phyloP scores from a whole-genome alignment of 2,329 filamentous ascomycete species.

The Sporothrix variecibatus region DNA sequence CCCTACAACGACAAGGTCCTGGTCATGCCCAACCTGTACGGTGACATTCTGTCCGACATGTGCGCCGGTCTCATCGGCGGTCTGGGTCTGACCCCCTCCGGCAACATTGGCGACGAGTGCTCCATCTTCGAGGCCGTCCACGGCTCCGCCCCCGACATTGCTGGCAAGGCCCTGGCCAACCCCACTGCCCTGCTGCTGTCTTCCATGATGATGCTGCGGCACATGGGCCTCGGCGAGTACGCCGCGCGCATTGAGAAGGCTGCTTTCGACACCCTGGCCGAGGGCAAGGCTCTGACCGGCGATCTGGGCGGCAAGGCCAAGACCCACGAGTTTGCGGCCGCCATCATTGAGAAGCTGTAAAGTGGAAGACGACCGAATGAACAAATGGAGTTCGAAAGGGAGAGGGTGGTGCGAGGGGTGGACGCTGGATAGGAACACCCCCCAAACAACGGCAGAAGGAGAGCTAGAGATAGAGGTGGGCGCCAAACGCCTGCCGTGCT shows the following conservation, averaged over 20 bases:
- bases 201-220: constrained; percentile 99
- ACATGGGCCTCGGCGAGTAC: constrained; percentile 88
- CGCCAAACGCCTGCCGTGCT: not conserved
- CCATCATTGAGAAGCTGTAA: constrained; percentile 77
- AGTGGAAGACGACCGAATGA: not conserved
- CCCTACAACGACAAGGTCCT: constrained; percentile 99
- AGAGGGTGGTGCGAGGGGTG: not conserved
- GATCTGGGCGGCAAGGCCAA: constrained; percentile 95
- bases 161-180: constrained; percentile 87
- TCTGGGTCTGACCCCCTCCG: constrained; percentile 93
- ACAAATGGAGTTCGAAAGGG: not conserved
- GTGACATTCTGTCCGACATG: constrained; percentile 99
- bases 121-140: constrained; percentile 99
- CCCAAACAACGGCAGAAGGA: not conserved
- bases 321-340: constrained; percentile 89
- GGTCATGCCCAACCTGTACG: constrained; percentile 97
- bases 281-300: constrained; percentile 95
- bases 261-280: constrained; percentile 90
- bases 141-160: constrained; percentile 66
- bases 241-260: constrained; percentile 89
- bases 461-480: not conserved
- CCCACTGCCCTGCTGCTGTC: constrained; percentile 92
- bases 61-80: constrained; percentile 98
- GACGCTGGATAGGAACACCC: not conserved
- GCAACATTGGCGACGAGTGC: constrained; percentile 98